These are phyloP conservation scores for Pleodorina starrii DNA, from an alignment of 139 green algal species.

Conservation along the genomic window DNA sequence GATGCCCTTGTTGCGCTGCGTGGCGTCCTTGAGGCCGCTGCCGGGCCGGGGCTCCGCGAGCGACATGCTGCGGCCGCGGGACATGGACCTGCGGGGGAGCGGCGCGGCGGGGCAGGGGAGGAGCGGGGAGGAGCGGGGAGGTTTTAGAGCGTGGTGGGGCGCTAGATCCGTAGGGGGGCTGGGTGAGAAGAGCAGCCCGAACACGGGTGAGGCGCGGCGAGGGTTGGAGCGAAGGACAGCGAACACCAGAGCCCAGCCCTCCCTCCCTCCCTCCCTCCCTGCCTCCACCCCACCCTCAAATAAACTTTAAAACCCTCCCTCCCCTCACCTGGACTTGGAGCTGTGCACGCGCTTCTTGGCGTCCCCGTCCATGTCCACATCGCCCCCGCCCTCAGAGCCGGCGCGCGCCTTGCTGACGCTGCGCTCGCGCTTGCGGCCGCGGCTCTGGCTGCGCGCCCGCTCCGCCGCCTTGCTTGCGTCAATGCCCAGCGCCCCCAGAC, in stretches of 20 bases:
- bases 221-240: too few species aligned
- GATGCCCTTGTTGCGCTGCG: conserved; percentile 88
- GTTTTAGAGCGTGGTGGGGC: background rate
- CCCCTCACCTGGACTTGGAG: conserved; percentile 78
- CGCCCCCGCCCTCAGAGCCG: conserved; percentile 54
- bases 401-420: conserved; percentile 40
- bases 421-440: conserved; percentile 82
- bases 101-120: background rate
- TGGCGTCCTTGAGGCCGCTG: conserved; percentile 86
- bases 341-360: conserved; percentile 88
- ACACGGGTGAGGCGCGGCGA: too few species aligned
- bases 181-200: too few species aligned
- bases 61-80: conserved; percentile 78
- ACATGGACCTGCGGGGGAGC: conserved; percentile 80
- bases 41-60: conserved; percentile 65
- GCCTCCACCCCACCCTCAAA: too few species aligned
- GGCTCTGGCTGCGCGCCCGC: conserved; percentile 71
- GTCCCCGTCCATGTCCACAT: conserved; percentile 73
- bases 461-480: conserved; percentile 87
- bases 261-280: too few species aligned
- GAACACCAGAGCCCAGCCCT: too few species aligned
- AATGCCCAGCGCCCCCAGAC: conserved; percentile 88
- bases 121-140: background rate
- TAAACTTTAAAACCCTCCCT: too few species aligned
- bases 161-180: too few species aligned